Evolutionary conservation across 164 flowering plant genomes (phyloP), one percentile per base, ranked within the genome.

Genomic region (Taxillus chinensis): DNA sequence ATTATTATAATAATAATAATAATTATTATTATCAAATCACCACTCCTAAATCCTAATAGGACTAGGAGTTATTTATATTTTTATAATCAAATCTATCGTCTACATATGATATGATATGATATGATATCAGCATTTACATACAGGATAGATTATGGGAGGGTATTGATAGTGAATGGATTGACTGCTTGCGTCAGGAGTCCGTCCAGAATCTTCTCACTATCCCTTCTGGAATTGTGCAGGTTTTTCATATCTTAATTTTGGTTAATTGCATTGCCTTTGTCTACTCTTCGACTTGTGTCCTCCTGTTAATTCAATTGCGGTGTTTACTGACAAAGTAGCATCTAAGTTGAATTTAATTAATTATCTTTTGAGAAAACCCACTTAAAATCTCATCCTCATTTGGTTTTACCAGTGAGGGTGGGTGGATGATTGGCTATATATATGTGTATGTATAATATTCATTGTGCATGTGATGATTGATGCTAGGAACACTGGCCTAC

Each of bases 91-190:
- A 4, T 52, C 5, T 2, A 40, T 45, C 5, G 14, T 8, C 39
- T 3, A 10, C 42, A n/a, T 49, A 5, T 4, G 8, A 27, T 0
- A n/a, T 3, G 37, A 39, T 62, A 3, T 40, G 2, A n/a, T 57
- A n/a, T 6, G 13, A 37, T 40, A 41, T 3, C 12, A 38, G 40
- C 45, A 0, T 45, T 45, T 43, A 5, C n/a, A 8, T 48, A 38
- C 82, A 84, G 84, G 92, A 85, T 70, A 79, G 78, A 56, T 70
- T 87, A 27, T 89, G 96, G 98, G 87, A 92, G 67, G 72, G 80
- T 8, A 68, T 92, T 57, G 90, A 89, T 73, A 16, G 69, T 61
- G 80, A 89, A 27, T 91, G 98, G 98, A 77, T 89, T 49, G 79
- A 82, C 13, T 85, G 96, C 67, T 74, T 92, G 13, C 61, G 83